Conservation (phyloP, 768 basidiomycete genomes). For the Auriscalpium orientale region DNA sequence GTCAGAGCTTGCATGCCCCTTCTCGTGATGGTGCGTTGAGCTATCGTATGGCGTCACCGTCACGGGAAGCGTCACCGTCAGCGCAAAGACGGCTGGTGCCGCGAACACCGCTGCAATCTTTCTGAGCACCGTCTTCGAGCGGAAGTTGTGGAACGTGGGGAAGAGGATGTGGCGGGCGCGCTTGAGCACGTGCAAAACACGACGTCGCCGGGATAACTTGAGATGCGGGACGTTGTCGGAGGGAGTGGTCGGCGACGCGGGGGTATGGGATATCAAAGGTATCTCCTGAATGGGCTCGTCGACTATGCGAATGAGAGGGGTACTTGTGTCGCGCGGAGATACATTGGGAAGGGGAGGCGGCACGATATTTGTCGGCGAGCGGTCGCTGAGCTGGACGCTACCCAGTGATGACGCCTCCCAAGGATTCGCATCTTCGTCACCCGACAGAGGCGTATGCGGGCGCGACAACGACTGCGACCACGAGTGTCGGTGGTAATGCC, state of each 20-base stretch:
- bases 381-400: constrained; percentile 45
- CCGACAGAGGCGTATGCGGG: constrained; percentile 24
- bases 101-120: constrained; percentile 74
- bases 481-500: constrained; percentile 53
- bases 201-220: constrained; percentile 36
- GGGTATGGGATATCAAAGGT: constrained; percentile 53
- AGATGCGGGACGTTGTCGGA: constrained; percentile 41
- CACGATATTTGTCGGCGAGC: constrained; percentile 29
- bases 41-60: constrained; percentile 56
- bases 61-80: constrained; percentile 89
- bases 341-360: constrained; percentile 19
- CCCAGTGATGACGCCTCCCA: constrained; percentile 39
- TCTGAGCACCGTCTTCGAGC: constrained; percentile 59
- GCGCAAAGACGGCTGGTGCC: constrained; percentile 74
- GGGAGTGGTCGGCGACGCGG: constrained; percentile 38
- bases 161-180: constrained; percentile 62
- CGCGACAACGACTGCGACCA: constrained; percentile 19
- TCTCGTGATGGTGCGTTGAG: constrained; percentile 30
- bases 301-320: constrained; percentile 10
- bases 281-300: constrained; percentile 11
- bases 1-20: constrained; percentile 30
- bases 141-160: constrained; percentile 75
- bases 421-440: constrained; percentile 29
- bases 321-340: constrained; percentile 1
- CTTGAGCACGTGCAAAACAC: constrained; percentile 26